These are phyloP conservation scores for Microthyrium microscopicum DNA, from an alignment of 2,329 filamentous ascomycete genomes.

Conservation along the genomic window DNA sequence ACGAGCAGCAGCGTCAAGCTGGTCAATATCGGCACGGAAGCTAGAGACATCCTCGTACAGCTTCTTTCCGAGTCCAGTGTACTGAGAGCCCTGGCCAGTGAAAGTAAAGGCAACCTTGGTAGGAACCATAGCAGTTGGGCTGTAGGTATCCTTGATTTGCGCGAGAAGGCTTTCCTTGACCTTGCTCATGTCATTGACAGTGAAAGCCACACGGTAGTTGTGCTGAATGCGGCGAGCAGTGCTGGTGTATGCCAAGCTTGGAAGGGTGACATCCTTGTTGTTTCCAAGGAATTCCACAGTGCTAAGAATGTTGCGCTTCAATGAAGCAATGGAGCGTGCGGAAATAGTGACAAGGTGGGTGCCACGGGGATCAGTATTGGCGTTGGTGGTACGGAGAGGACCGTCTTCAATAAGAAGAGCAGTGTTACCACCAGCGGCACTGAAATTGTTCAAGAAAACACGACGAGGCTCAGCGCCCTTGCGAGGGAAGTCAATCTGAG, in stretches of 20 bases:
- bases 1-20: conserved; percentile 29
- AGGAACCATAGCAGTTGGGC: conserved; percentile 34
- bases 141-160: conserved; percentile 33
- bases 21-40: conserved; percentile 33
- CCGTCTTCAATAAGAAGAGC: conserved; percentile 35
- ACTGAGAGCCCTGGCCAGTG: conserved; percentile 36
- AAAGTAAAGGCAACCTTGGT: conserved; percentile 35
- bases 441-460: conserved; percentile 37
- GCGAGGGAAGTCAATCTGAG: conserved; percentile 28
- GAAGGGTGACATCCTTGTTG: conserved; percentile 27
- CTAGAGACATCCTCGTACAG: conserved; percentile 30
- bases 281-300: conserved; percentile 29
- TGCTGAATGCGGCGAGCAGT: conserved; percentile 36
- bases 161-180: conserved; percentile 28
- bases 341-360: conserved; percentile 33
- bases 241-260: conserved; percentile 34
- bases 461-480: conserved; percentile 31
- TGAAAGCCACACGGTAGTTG: conserved; percentile 33
- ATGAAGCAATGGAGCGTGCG: conserved; percentile 32
- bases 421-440: conserved; percentile 36
- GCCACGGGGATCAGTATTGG: conserved; percentile 26
- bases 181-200: conserved; percentile 29
- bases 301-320: conserved; percentile 34
- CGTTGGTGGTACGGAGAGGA: conserved; percentile 25
- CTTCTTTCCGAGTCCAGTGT: conserved; percentile 33